phyloP scores from a whole-genome alignment of 345 rosid species.

The Acer campestre region DNA sequence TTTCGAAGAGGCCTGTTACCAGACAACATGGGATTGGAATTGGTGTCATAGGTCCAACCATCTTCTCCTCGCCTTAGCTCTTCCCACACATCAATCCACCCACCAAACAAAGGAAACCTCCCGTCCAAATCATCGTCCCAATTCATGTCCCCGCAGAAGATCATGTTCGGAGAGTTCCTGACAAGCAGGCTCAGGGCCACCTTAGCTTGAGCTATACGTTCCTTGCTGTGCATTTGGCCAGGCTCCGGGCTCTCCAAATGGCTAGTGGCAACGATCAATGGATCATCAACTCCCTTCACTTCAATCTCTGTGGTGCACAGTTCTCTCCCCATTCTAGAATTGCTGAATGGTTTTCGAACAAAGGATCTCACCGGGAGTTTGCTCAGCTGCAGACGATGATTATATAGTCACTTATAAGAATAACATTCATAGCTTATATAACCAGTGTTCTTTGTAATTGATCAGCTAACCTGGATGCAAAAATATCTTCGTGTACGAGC shows the following conservation, averaged over 20 bases:
- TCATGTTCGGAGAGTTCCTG: constrained; percentile 53
- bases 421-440: not conserved
- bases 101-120: constrained; percentile 60
- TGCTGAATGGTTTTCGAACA: constrained; percentile 54
- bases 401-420: not conserved
- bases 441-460: not conserved
- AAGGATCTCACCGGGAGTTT: constrained; percentile 74
- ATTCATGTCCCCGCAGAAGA: constrained; percentile 93
- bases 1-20: constrained; percentile 71
- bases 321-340: constrained; percentile 91
- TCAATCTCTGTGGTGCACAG: constrained; percentile 68
- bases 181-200: constrained; percentile 51
- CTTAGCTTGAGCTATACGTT: constrained; percentile 79
- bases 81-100: constrained; percentile 85
- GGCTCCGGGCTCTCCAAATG: constrained; percentile 98
- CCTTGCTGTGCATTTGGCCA: constrained; percentile 90
- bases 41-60: constrained; percentile 92
- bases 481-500: constrained; percentile 59
- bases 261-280: constrained; percentile 79
- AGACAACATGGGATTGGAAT: constrained; percentile 79
- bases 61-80: constrained; percentile 64
- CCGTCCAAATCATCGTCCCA: constrained; percentile 95
- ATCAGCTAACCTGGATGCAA: constrained; percentile 72
- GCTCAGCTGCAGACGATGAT: constrained; percentile 62
- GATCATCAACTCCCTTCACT: constrained; percentile 43